These are phyloP conservation scores for Phaeodactylum tricornutum DNA, from an alignment of 108 stramenopile genomes.

Conservation along the genomic window DNA sequence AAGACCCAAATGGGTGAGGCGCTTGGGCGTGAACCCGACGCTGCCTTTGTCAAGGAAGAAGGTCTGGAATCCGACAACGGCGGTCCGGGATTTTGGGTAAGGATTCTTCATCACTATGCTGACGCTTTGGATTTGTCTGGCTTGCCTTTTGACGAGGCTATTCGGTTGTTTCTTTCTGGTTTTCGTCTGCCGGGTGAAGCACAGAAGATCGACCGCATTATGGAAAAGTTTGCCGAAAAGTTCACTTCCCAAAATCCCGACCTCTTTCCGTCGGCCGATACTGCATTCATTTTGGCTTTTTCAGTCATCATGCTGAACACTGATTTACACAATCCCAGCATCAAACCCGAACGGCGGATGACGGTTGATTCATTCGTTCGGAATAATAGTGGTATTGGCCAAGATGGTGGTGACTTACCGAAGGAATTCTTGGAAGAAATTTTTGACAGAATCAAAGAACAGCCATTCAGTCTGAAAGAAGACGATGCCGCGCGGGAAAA, in stretches of 20 bases:
- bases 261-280: slow-evolving; percentile 95
- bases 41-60: slow-evolving; percentile 74
- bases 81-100: slow-evolving; percentile 80
- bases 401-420: slow-evolving; percentile 88
- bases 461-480: slow-evolving; percentile 94
- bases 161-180: slow-evolving; percentile 89
- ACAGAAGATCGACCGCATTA: slow-evolving; percentile 99
- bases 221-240: slow-evolving; percentile 98
- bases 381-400: slow-evolving; percentile 94
- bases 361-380: slow-evolving; percentile 86
- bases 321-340: slow-evolving; percentile 98
- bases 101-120: slow-evolving; percentile 89
- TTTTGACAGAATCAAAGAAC: slow-evolving; percentile 86
- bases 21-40: slow-evolving; percentile 91
- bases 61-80: slow-evolving; percentile 59
- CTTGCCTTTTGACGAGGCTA: slow-evolving; percentile 91
- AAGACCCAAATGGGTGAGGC: slow-evolving; percentile 99
- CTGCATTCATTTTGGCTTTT: slow-evolving; percentile 97
- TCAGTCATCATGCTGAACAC: slow-evolving; percentile 99
- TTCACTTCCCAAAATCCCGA: slow-evolving; percentile 81
- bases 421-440: slow-evolving; percentile 85
- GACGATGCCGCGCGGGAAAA: slow-evolving; percentile 80
- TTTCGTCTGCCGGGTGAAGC: slow-evolving; percentile 99
- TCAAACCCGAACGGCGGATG: slow-evolving; percentile 89
- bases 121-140: slow-evolving; percentile 82